These are phyloP conservation scores for Quercus wislizeni DNA, from an alignment of 306 rosid genomes.

Conservation along the genomic window DNA sequence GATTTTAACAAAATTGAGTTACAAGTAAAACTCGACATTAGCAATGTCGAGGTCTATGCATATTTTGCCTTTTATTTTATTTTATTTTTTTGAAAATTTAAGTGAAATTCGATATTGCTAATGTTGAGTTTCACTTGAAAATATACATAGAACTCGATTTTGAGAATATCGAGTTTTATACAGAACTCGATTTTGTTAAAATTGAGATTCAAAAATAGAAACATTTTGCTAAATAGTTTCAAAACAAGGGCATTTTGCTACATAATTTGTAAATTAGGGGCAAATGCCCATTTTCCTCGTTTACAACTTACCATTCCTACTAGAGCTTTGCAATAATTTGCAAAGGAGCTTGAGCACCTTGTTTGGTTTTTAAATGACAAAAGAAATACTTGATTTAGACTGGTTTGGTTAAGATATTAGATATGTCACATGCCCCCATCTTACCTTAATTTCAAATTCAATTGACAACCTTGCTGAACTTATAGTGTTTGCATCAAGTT, in stretches of 20 bases:
- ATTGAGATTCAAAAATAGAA: too few relatives aligned
- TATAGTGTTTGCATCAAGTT: not conserved
- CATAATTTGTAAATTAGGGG: too few relatives aligned
- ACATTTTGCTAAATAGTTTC: too few relatives aligned
- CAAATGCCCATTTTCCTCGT: too few relatives aligned
- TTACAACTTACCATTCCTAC: not conserved
- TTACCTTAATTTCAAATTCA: not conserved
- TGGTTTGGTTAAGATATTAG: not conserved
- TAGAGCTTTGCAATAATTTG: not conserved
- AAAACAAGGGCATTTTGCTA: rapidly evolving
- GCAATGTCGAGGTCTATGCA: too few relatives aligned
- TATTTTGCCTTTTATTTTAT: not conserved
- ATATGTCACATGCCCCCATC: not conserved
- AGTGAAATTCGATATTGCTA: too few relatives aligned
- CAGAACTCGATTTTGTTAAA: too few relatives aligned
- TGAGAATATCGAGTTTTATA: too few relatives aligned
- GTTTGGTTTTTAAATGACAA: not conserved
- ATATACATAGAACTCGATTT: too few relatives aligned
- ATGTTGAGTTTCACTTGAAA: too few relatives aligned
- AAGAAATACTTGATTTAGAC: not conserved
- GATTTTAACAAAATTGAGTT: too few relatives aligned
- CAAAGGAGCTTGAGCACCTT: not conserved
- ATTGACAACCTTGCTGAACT: not conserved
- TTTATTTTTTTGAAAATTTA: not conserved
- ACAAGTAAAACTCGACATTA: too few relatives aligned